Percentiles rank a stretch among this genome's conserved stretches.
These are phyloP conservation scores for Polygonum maritimum DNA, from an alignment of 148 eudicot genomes.

Conservation along the genomic window DNA sequence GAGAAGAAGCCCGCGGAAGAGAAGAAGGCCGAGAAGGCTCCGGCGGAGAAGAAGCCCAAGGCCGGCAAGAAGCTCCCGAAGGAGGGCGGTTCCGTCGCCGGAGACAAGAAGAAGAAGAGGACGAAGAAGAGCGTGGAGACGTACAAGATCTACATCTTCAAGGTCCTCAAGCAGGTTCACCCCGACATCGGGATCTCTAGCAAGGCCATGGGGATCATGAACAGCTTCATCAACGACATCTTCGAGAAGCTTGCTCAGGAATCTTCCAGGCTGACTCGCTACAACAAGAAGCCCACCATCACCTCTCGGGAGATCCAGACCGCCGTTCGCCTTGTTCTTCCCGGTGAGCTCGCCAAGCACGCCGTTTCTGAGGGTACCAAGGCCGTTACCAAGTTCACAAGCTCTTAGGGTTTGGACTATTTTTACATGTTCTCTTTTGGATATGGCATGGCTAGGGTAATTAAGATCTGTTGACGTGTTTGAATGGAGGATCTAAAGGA, in stretches of 20 bases:
- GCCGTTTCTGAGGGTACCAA: not conserved
- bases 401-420: not conserved
- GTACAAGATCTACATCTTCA: constrained; percentile 3
- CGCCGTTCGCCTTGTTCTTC: not conserved
- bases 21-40: constrained; percentile 33
- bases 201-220: not conserved
- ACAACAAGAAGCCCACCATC: not conserved
- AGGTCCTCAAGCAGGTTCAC: not conserved
- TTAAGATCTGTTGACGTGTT: not conserved
- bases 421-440: not conserved
- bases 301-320: not conserved
- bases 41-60: constrained; percentile 33
- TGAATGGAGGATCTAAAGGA: not conserved
- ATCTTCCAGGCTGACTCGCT: not conserved
- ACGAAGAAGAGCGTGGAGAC: not conserved
- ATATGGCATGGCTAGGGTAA: not conserved
- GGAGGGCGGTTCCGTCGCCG: not conserved
- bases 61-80: not conserved
- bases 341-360: not conserved
- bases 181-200: not conserved
- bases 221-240: not conserved
- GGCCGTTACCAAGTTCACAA: not conserved
- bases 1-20: constrained; percentile 44
- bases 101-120: constrained; percentile 4
- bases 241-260: not conserved